These are phyloP conservation scores for Aschersonia sp. DNA, from an alignment of 2,329 filamentous ascomycete species.

Conservation along the genomic window DNA sequence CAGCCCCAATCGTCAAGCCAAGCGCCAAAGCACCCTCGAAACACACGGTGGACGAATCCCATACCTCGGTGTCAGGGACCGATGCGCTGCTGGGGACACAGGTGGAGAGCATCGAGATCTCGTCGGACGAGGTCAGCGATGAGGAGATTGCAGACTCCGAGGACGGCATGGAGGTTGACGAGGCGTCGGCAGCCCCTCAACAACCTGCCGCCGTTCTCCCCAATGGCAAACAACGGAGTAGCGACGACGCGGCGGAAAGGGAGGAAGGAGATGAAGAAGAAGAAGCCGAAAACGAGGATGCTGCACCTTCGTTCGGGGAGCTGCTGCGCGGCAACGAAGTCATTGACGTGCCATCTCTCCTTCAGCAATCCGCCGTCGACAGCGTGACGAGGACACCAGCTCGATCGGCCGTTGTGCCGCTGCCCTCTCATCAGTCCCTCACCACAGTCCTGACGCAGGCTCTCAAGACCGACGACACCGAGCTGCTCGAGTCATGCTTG, in stretches of 20 bases:
- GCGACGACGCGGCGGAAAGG: constrained; percentile 10
- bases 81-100: constrained; percentile 22
- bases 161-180: constrained; percentile 10
- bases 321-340: constrained; percentile 59
- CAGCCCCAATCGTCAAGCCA: constrained; percentile 37
- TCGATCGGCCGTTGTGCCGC: constrained; percentile 27
- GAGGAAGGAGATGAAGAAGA: constrained; percentile 12
- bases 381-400: constrained; percentile 10
- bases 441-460: constrained; percentile 89
- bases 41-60: constrained; percentile 42
- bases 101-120: constrained; percentile 38
- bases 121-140: constrained; percentile 37
- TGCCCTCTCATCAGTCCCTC: constrained; percentile 65
- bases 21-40: constrained; percentile 36
- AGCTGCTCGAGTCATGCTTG: constrained; percentile 84
- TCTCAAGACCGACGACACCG: constrained; percentile 78
- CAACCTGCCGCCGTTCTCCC: constrained; percentile 4
- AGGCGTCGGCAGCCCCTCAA: constrained; percentile 23
- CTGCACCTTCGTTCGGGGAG: constrained; percentile 70
- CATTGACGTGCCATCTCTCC: constrained; percentile 59
- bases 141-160: constrained; percentile 18
- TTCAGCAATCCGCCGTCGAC: constrained; percentile 23
- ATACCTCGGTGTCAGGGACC: constrained; percentile 34
- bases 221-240: constrained; percentile 12
- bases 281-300: constrained; percentile 31